phyloP scores from a whole-genome alignment of 805 yeast genomes.

The Candida stauntonica region DNA sequence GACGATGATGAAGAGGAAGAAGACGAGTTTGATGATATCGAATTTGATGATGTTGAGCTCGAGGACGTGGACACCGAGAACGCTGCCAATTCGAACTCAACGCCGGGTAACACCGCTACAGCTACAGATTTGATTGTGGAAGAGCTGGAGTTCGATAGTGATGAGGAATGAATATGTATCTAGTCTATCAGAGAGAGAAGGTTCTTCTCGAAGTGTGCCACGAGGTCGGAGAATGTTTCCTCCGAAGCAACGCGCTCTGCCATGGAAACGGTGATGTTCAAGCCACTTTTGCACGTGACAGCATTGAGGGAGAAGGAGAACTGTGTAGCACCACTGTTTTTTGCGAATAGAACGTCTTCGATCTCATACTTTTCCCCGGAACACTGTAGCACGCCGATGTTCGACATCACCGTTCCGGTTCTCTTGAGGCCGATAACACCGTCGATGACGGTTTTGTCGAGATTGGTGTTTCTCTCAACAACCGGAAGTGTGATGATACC shows the following conservation, averaged over 20 bases:
- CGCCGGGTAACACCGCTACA: background rate
- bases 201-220: constrained; percentile 9
- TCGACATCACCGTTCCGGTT: constrained; percentile 18
- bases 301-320: constrained; percentile 12
- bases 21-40: constrained; percentile 45
- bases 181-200: constrained; percentile 3
- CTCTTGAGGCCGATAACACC: constrained; percentile 10
- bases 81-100: background rate
- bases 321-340: constrained; percentile 14
- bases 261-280: constrained; percentile 17
- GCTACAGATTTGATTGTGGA: constrained; percentile 12
- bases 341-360: constrained; percentile 15
- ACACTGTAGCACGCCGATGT: constrained; percentile 15
- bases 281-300: constrained; percentile 11
- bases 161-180: constrained; percentile 21
- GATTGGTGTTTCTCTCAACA: constrained; percentile 6
- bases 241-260: constrained; percentile 5
- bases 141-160: constrained; percentile 29
- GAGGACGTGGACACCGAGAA: constrained; percentile 26
- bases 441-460: constrained; percentile 15
- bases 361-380: constrained; percentile 3
- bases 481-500: constrained; percentile 17
- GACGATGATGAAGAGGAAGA: constrained; percentile 41
- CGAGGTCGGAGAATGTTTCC: constrained; percentile 10
- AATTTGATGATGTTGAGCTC: constrained; percentile 62